Percentiles rank a stretch among this genome's conserved stretches.
These are phyloP conservation scores for Colletotrichum euphorbiae DNA, from an alignment of 2,329 filamentous ascomycete species.

Conservation along the genomic window DNA sequence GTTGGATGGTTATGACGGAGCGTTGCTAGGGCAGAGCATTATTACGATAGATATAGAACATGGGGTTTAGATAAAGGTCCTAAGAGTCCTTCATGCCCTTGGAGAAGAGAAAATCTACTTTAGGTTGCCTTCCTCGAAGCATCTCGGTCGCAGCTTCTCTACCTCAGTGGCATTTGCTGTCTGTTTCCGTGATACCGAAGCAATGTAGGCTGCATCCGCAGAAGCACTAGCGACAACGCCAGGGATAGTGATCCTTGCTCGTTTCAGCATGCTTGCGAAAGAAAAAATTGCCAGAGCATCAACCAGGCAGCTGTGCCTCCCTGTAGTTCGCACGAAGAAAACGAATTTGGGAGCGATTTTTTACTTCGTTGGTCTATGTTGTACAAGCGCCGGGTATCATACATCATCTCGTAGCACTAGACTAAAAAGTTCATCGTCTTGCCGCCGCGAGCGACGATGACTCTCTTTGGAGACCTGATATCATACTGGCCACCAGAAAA, in stretches of 20 bases:
- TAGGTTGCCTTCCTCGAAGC: too few relatives aligned
- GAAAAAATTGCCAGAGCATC: too few relatives aligned
- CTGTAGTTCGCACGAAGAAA: too few relatives aligned
- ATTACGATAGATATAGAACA: not conserved
- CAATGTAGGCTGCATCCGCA: too few relatives aligned
- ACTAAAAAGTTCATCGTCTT: conserved; percentile 81
- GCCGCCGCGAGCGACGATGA: conserved; percentile 75
- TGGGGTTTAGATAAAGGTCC: not conserved
- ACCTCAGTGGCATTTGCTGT: too few relatives aligned
- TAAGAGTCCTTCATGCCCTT: too few relatives aligned
- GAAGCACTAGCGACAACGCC: too few relatives aligned
- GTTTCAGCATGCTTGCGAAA: too few relatives aligned
- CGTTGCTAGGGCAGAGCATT: not conserved
- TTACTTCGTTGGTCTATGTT: conserved; percentile 2
- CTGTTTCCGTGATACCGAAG: too few relatives aligned
- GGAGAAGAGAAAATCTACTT: too few relatives aligned
- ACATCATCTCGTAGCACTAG: conserved; percentile 43
- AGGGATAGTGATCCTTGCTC: too few relatives aligned
- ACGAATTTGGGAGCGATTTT: not conserved
- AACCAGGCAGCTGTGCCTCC: not conserved
- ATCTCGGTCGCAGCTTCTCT: too few relatives aligned
- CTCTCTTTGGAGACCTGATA: conserved; percentile 67
- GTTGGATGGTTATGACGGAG: not conserved
- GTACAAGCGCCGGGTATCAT: conserved; percentile 37
- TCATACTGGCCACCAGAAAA: conserved; percentile 60